Conservation (phyloP, 169 alveolate genomes). For the Plasmodium vivax region DNA sequence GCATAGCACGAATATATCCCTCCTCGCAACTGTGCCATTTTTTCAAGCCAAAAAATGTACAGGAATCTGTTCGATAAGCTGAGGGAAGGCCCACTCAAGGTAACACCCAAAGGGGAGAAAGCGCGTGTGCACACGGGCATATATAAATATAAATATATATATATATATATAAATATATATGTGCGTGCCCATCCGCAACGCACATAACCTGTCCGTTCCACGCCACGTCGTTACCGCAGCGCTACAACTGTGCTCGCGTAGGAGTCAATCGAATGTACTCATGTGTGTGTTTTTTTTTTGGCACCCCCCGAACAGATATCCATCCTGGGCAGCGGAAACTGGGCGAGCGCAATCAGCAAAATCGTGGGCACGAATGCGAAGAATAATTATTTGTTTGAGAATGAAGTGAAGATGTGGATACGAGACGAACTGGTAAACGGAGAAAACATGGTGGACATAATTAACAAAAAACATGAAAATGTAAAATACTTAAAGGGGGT, state of each 20-base stretch:
- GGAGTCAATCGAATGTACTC: not conserved
- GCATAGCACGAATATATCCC: not conserved
- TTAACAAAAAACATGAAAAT: constrained; percentile 91
- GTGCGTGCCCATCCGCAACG: not conserved
- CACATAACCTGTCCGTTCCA: not conserved
- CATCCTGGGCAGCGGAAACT: constrained; percentile 90
- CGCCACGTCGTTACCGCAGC: not conserved
- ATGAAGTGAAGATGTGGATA: constrained; percentile 91
- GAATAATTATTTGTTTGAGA: constrained; percentile 59
- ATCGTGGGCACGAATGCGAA: constrained; percentile 84
- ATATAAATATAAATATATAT: not conserved
- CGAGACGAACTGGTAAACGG: constrained; percentile 89
- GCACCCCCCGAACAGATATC: constrained; percentile 77
- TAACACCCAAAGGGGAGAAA: constrained; percentile 3
- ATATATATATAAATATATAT: not conserved
- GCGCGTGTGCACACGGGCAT: not conserved
- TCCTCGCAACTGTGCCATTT: not conserved
- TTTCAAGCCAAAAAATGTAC: not conserved
- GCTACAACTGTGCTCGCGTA: not conserved
- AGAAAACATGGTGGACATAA: constrained; percentile 86
- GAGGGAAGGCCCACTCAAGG: constrained; percentile 72
- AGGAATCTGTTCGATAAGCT: constrained; percentile 51
- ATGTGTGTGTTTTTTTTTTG: not conserved
- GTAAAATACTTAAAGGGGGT: constrained; percentile 90
- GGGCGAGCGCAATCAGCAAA: constrained; percentile 91